Percentiles rank a stretch among this genome's conserved stretches.
Evolutionary conservation across 1,139 yeast species (phyloP).

Genomic region (Debaryomyces robertsiae): DNA sequence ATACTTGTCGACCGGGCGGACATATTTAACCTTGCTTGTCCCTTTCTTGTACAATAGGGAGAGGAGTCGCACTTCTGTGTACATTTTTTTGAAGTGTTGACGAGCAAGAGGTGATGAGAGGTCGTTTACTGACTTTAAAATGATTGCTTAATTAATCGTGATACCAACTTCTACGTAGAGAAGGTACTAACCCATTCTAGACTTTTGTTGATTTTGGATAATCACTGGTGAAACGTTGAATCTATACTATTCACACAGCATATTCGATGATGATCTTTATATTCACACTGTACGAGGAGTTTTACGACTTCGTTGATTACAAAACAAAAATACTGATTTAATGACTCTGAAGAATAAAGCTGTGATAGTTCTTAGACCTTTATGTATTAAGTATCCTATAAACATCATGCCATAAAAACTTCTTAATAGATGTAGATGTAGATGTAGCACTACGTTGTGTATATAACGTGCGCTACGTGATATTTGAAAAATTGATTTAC

Average conservation of each 20-base stretch:
- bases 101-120: constrained; percentile 63
- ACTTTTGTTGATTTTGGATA: constrained; percentile 13
- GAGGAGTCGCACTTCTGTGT: constrained; percentile 71
- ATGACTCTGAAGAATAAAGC: constrained; percentile 61
- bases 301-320: constrained; percentile 51
- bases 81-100: constrained; percentile 62
- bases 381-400: neutral
- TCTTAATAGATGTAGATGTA: neutral
- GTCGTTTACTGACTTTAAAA: constrained; percentile 48
- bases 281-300: constrained; percentile 69
- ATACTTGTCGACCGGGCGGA: constrained; percentile 81
- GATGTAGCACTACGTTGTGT: constrained; percentile 13
- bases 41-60: constrained; percentile 49
- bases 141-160: constrained; percentile 2
- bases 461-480: constrained; percentile 1
- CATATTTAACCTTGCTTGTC: constrained; percentile 54
- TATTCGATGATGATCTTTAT: constrained; percentile 53
- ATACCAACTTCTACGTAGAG: no score
- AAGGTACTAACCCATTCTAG: constrained; percentile 3
- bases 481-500: constrained; percentile 4
- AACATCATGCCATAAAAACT: neutral
- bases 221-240: constrained; percentile 10
- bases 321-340: constrained; percentile 66
- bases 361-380: constrained; percentile 2
- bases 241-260: constrained; percentile 3